Evolutionary conservation across 768 basidiomycete species (phyloP), one percentile per base, ranked within the genome.

Genomic region (Pholiota conissans): DNA sequence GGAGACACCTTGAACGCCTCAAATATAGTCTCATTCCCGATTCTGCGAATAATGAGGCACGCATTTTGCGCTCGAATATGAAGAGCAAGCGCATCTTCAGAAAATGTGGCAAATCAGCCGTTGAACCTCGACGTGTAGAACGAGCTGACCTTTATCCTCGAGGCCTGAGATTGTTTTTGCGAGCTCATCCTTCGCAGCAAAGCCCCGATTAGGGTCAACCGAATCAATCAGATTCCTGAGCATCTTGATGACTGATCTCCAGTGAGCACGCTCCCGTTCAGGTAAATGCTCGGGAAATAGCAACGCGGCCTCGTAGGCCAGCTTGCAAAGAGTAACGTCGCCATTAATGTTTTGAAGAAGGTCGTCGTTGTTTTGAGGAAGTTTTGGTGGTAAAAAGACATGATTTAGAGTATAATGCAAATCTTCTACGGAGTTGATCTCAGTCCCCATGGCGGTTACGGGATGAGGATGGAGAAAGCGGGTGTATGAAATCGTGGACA

Each of bases 1-100:
- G 79, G 73, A 2, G 77, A 77, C 16, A 76, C 70, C 60, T 83
- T 77, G 55, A 84, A 85, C 7, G 67, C 65, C 59, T 84, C 83
- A 55, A 79, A 75, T 20, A 71, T 56, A 9, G 74, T 74, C 11
- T 62, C 52, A 5, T 60, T 35, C 20, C 58, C 48, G 14, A 54
- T 54, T 45, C 65, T 69, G 39, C 78, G 72, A 22, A 81, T 59
- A 11, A 83, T 64, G 3, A 84, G 56, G 10, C 72, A 78, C 2
- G 78, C 81, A 48, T 84, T 84, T 55, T 84, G 84, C 0, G 74
- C 71, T 24, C 67, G 69, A 28, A 84, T 70, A 3, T 71, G 71
- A 46, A 79, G 69, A n/a, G 69, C 66, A 5, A 77, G 55, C 5
- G 71, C 64, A 52, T 75, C 82, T 83, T 48, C 20, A 48, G 1